Base-by-base conservation (phyloP, 2,329 filamentous ascomycete genomes). In the Microcyclospora tardicrescens region DNA sequence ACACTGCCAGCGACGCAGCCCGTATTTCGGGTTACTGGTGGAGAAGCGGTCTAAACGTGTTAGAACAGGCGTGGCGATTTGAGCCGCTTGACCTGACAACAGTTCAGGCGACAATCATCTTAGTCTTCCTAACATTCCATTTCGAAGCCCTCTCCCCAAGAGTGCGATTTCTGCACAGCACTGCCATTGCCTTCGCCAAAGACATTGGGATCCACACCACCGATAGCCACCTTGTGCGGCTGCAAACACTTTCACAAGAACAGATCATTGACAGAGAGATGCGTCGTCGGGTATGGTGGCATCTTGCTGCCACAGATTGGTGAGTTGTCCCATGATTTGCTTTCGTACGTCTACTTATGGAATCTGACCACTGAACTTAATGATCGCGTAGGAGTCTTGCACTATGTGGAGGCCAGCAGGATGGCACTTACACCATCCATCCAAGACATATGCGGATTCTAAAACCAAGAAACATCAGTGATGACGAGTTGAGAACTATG, bases 401-500 rank as follows among this genome's bases (percentile, higher is more conserved):
- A 2, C 61, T 62, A 33, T 50, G 63, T n/a, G 60, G 60, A 5
- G 64, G 65, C 1, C 60, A 62, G 1, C 59, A 64, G 29, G 63
- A 67, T 39, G 62, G 61, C 35, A 63, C 60, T 1, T 70, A 69
- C 43, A 51, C 54, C 2, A 54, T 67, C 11, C 54, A 63, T 14
- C 60, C 63, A 2, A 40, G 54, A 2, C 62, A 67, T 9, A 63
- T 66, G 58, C 50, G 54, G 6, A 61, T 67, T 19, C 54, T 59
- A 1, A 44, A 53, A 19, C 66, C 64, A 2, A 50, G 59, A 2
- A 68, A 70, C 36, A 48, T 67, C 10, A 57, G 63, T 16, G 63
- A 67, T 34, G 51, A 55, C 2, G 56, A 62, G 5, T 53, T 69
- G 2, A 35, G 42, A 10, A 27, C 36, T n/a, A 15, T 50, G 42